Conservation (phyloP, 148 eudicot genomes). For the Chenopodium album region DNA sequence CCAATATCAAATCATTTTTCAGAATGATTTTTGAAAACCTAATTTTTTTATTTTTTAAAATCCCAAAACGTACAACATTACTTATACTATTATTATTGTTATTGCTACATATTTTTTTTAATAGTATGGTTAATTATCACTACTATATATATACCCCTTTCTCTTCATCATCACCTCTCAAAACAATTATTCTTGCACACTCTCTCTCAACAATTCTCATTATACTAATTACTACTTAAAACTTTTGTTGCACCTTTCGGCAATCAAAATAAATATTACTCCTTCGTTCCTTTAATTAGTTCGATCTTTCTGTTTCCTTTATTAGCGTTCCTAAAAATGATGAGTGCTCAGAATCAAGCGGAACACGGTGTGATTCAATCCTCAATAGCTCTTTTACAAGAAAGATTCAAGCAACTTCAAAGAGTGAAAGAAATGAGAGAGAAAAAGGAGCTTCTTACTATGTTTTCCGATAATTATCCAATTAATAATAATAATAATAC, state of each 20-base stretch:
- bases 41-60: not conserved
- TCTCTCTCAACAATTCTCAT: not conserved
- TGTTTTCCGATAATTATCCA: constrained; percentile 19
- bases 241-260: no score
- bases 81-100: not conserved
- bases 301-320: no score
- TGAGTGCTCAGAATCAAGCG: constrained; percentile 32
- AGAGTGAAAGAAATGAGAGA: constrained; percentile 73
- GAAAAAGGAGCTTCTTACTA: constrained; percentile 47
- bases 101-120: not conserved
- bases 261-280: no score
- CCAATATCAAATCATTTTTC: constrained; percentile 23
- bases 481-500: not conserved
- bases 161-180: not conserved
- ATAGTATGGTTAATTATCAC: not conserved
- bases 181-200: no score
- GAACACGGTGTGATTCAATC: constrained; percentile 44
- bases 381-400: constrained; percentile 67
- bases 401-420: constrained; percentile 70
- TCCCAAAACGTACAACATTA: not conserved
- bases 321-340: constrained; percentile 10
- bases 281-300: no score
- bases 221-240: no score
- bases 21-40: constrained; percentile 29
- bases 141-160: constrained; percentile 18